Conservation (phyloP, 805 yeast genomes). For the Nakazawaea populi region DNA sequence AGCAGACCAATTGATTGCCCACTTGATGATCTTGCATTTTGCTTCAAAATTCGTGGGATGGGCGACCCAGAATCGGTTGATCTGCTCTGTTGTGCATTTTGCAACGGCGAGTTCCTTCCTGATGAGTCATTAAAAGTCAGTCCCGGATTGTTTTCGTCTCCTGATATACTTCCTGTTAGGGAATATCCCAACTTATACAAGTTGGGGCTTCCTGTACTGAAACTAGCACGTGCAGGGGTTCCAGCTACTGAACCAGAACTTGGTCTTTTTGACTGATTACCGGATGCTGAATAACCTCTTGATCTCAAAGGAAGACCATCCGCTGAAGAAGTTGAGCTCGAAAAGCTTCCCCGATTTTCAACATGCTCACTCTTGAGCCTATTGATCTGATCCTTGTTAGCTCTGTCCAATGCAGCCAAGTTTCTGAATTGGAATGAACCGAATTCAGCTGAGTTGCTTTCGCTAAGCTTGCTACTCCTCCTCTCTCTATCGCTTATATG, state of each 20-base stretch:
- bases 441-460: conserved; percentile 63
- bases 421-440: conserved; percentile 92
- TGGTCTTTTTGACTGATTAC: conserved; percentile 40
- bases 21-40: not conserved
- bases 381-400: conserved; percentile 88
- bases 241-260: conserved; percentile 30
- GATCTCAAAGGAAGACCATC: conserved; percentile 25
- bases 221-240: conserved; percentile 8
- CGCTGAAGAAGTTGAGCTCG: conserved; percentile 43
- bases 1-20: not conserved
- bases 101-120: conserved; percentile 28
- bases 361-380: conserved; percentile 79
- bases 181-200: not conserved
- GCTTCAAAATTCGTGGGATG: conserved; percentile 6
- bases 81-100: conserved; percentile 9
- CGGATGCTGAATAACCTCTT: conserved; percentile 22
- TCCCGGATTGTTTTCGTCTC: conserved; percentile 22
- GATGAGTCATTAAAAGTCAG: conserved; percentile 17
- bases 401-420: conserved; percentile 83
- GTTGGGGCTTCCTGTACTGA: not conserved
- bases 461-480: conserved; percentile 69
- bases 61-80: conserved; percentile 12
- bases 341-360: conserved; percentile 38
- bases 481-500: conserved; percentile 55
- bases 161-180: conserved; percentile 25